These are phyloP conservation scores for Lumnitzera racemosa DNA, from an alignment of 345 rosid species.

Conservation along the genomic window DNA sequence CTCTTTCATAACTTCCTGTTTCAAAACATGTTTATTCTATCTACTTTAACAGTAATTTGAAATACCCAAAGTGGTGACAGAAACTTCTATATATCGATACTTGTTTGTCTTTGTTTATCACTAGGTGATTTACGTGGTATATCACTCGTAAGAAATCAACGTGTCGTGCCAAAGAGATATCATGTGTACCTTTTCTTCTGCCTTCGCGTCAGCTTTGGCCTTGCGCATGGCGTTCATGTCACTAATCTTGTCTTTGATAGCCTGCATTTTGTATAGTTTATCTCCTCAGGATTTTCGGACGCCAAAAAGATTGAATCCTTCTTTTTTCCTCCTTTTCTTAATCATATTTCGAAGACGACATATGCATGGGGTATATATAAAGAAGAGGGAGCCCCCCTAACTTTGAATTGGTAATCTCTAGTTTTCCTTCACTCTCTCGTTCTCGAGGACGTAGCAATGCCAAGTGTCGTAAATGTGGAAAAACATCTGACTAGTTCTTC, in stretches of 20 bases:
- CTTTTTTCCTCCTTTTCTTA: too few species aligned
- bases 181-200: slow-evolving; percentile 35
- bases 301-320: not conserved
- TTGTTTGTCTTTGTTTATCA: too few species aligned
- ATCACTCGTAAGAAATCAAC: too few species aligned
- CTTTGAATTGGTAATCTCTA: not conserved
- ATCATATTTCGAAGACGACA: too few species aligned
- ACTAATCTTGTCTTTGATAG: slow-evolving; percentile 36
- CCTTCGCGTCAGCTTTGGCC: slow-evolving; percentile 46
- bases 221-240: slow-evolving; percentile 35
- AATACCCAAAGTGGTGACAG: too few species aligned
- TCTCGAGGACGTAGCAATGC: not conserved
- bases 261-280: slow-evolving; percentile 31
- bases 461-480: not conserved
- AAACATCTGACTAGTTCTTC: not conserved
- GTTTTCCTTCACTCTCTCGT: not conserved
- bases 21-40: too few species aligned
- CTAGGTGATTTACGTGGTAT: too few species aligned
- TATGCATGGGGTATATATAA: not conserved
- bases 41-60: too few species aligned
- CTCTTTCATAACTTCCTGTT: too few species aligned
- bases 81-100: too few species aligned
- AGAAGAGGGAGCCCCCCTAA: not conserved
- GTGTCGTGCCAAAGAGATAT: too few species aligned
- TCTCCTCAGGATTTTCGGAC: not conserved